Evolutionary conservation across 1,284 basidiomycete genomes (phyloP), one percentile per base, ranked within the genome.

Genomic region (Stygiomarasmius scandens): DNA sequence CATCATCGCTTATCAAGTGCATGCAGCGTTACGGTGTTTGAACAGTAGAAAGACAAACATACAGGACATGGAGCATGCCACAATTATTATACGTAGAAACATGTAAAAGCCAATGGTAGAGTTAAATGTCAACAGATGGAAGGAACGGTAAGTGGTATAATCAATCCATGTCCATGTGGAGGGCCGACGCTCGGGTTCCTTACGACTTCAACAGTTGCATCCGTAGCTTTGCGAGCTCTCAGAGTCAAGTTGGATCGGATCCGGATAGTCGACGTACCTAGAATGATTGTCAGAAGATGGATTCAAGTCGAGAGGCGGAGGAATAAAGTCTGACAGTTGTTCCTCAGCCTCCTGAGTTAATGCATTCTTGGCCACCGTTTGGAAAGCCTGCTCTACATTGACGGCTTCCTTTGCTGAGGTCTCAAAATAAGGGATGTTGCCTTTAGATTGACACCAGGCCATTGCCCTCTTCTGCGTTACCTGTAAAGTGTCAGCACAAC

Each of bases 371-470:
- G 96, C 96, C 62, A 98, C 96, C 2, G 96, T 98, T 75, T 98
- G 96, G 89, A 99, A 99, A 3, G 97, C 97, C 76, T 98, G 96
- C 74, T 99, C 97, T 58, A 99, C 96, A 68, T 99, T 99, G 83
- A 99, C 98, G 19, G 97, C 96, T 75, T 99, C 97, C 79, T 99
- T 99, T 45, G 97, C 97, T 10, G 96, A 98, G 1, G 97, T 99
- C 80, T 99, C 97, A 75, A 99, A 99, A 77, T 99, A 99, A 14
- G 97, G 97, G 66, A 99, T 98, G 77, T 98, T 98, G 69, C 97
- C 97, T 79, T 99, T 99, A 62, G 94, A 92, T 71, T 99, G 96
- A 76, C 97, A 99, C 97, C 97, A 99, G 9, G 95, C 94, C 95
- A 99, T 98, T 22, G 97, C 97, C 53, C 97, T 92, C 76, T 99